These are phyloP conservation scores for Bryoerythrophyllum caledonicum DNA, from an alignment of 225 moss, liverwort and hornwort species.

Conservation along the genomic window DNA sequence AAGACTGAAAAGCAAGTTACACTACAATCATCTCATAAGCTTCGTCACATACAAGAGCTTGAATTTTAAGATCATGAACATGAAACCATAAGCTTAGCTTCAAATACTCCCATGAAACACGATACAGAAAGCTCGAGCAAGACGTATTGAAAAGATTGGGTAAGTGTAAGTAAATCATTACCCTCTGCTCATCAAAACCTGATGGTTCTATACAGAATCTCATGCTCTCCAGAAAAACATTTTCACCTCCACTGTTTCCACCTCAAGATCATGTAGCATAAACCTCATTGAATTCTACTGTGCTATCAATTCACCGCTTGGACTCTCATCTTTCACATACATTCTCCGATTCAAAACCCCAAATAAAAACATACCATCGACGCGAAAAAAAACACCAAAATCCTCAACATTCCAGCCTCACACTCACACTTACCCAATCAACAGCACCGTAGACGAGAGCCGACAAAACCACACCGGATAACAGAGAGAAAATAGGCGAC, in stretches of 20 bases:
- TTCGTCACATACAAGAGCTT: too few species aligned
- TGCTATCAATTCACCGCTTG: not conserved
- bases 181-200: too few species aligned
- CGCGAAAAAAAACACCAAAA: not conserved
- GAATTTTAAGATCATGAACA: too few species aligned
- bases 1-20: too few species aligned
- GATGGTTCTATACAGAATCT: not conserved
- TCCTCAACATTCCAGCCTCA: not conserved
- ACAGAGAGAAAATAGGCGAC: conserved; percentile 31
- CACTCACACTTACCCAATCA: conserved; percentile 35
- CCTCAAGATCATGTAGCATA: not conserved
- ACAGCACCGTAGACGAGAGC: conserved; percentile 22
- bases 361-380: not conserved
- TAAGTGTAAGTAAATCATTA: too few species aligned
- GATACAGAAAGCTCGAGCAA: too few species aligned
- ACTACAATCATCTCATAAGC: not conserved
- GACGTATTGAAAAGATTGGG: too few species aligned
- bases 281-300: not conserved
- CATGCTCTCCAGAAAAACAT: not conserved
- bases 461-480: conserved; percentile 34
- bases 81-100: too few species aligned
- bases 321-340: not conserved
- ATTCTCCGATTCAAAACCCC: not conserved
- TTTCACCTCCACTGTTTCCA: not conserved
- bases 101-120: too few species aligned